A percentile compares a stretch with the other conserved stretches of the same genome.
Evolutionary conservation across 805 yeast species (phyloP).

Genomic region (Saturnispora sekii): DNA sequence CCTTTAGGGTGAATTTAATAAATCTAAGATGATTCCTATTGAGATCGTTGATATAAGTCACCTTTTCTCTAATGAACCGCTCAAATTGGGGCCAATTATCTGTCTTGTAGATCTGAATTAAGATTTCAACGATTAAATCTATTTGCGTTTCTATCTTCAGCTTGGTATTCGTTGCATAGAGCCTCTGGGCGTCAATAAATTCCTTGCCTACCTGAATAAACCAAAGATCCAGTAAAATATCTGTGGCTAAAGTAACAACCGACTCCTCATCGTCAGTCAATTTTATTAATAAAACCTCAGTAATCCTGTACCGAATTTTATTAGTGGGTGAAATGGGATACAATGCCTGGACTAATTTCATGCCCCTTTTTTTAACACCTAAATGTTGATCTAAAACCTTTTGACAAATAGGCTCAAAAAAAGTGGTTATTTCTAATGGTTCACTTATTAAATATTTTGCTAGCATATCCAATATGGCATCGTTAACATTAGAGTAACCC

Average conservation of each 20-base stretch:
- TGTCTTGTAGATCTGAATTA: conserved; percentile 30
- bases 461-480: conserved; percentile 64
- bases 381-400: conserved; percentile 50
- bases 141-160: conserved; percentile 1
- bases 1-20: conserved; percentile 17
- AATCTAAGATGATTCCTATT: conserved; percentile 14
- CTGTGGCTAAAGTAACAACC: conserved; percentile 34
- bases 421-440: conserved; percentile 38
- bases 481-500: conserved; percentile 62
- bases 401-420: conserved; percentile 39
- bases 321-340: conserved; percentile 29
- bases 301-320: conserved; percentile 31
- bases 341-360: conserved; percentile 41
- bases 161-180: neutral
- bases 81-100: conserved; percentile 37
- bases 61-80: conserved; percentile 35
- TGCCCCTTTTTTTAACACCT: conserved; percentile 53
- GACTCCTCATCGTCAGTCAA: conserved; percentile 64
- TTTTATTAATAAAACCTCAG: conserved; percentile 43
- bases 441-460: conserved; percentile 35
- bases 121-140: conserved; percentile 9
- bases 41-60: conserved; percentile 26
- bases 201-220: conserved; percentile 15
- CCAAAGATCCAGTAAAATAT: conserved; percentile 30
- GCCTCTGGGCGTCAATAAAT: neutral